Conservation (phyloP, 768 basidiomycete species). For the Hygrophorus pudorinus region DNA sequence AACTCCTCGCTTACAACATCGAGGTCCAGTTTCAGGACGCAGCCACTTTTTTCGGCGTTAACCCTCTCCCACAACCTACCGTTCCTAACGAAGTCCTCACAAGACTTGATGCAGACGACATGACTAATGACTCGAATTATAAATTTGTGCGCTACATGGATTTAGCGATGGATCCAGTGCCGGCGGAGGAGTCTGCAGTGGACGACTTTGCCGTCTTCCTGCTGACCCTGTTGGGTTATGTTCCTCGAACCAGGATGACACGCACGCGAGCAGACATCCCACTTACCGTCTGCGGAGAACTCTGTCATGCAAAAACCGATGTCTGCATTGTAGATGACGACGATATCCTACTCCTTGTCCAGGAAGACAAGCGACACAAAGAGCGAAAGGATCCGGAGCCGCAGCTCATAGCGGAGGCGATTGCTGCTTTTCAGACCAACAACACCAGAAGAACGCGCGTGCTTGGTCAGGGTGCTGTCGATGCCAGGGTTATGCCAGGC, state of each 20-base stretch:
- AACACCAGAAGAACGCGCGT: constrained; percentile 9
- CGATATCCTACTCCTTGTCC: constrained; percentile 15
- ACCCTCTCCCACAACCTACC: background rate
- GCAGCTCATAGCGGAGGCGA: constrained; percentile 9
- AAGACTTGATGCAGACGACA: too few relatives aligned
- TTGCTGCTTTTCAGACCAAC: constrained; percentile 16
- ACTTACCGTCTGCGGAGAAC: constrained; percentile 19
- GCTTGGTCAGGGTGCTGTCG: background rate
- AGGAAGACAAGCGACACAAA: constrained; percentile 14
- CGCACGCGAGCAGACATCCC: constrained; percentile 16
- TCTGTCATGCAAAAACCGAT: constrained; percentile 15
- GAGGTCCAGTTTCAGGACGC: background rate
- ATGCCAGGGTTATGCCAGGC: constrained; percentile 19
- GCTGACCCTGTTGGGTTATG: constrained; percentile 21
- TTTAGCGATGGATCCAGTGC: background rate
- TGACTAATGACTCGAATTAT: too few relatives aligned
- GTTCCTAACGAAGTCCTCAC: too few relatives aligned
- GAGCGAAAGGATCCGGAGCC: background rate
- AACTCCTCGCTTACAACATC: constrained; percentile 3
- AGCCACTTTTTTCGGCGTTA: constrained; percentile 1
- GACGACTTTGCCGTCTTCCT: constrained; percentile 23
- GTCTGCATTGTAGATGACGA: constrained; percentile 19
- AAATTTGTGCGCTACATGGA: background rate
- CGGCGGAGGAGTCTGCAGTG: constrained; percentile 19
- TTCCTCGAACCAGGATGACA: constrained; percentile 10